These are phyloP conservation scores for Talaromyces ruber DNA, from an alignment of 495 filamentous ascomycete species.

Conservation along the genomic window DNA sequence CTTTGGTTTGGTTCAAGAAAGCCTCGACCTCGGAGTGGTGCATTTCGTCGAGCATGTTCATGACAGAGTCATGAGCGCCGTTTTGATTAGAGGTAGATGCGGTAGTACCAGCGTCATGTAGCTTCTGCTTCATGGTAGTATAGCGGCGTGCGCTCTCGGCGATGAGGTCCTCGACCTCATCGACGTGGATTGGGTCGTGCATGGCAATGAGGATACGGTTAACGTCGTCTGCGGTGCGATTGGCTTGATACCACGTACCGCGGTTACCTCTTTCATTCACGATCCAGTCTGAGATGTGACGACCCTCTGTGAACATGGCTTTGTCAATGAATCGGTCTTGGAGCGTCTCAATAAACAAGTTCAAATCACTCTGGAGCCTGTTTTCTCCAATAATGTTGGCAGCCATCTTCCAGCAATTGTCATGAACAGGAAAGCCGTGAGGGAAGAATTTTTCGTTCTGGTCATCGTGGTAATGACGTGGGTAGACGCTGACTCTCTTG, in stretches of 20 bases:
- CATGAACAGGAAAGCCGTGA: constrained; percentile 5
- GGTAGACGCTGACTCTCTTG: not conserved
- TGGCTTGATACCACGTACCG: not conserved
- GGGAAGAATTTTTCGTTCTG: not conserved
- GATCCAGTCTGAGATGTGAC: not conserved
- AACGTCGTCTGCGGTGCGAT: not conserved
- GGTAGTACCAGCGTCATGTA: not conserved
- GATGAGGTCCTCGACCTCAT: constrained; percentile 1
- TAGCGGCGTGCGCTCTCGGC: not conserved
- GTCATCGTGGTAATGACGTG: not conserved
- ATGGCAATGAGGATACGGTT: not conserved
- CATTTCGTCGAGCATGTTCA: not conserved
- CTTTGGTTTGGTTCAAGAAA: not conserved
- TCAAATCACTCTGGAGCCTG: not conserved
- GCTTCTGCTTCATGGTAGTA: not conserved
- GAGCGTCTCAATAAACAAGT: not conserved
- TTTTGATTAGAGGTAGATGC: not conserved
- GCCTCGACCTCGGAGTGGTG: not conserved
- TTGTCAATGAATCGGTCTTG: not conserved
- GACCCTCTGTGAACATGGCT: not conserved
- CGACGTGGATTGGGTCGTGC: not conserved
- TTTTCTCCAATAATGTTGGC: not conserved
- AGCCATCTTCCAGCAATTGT: constrained; percentile 3
- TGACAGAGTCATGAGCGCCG: not conserved
- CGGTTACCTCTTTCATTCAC: not conserved